phyloP scores from a whole-genome alignment of 169 alveolate genomes.

The Plasmodium vivax region DNA sequence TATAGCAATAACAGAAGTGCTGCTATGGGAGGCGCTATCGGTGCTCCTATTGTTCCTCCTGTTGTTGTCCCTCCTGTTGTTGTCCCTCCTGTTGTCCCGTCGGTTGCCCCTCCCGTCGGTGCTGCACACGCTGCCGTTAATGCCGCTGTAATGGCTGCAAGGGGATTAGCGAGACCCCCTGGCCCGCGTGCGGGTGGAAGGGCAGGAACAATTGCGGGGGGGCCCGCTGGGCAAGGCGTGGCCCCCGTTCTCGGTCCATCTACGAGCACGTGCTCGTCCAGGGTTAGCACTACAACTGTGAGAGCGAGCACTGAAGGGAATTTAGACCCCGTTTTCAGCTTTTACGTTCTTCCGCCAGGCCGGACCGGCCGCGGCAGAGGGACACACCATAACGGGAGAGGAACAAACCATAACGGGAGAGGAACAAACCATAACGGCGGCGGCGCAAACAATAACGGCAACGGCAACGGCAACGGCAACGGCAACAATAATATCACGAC shows the following conservation, averaged over 20 bases:
- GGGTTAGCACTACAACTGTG: background rate
- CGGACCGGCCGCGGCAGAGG: background rate
- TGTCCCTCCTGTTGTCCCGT: background rate
- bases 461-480: background rate
- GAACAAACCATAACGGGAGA: background rate
- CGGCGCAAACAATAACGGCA: background rate
- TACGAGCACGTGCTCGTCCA: background rate
- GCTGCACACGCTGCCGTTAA: background rate
- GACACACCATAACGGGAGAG: background rate
- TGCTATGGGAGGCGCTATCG: background rate
- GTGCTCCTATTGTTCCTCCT: background rate
- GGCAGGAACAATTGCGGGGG: background rate
- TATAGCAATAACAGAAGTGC: background rate
- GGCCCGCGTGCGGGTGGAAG: background rate
- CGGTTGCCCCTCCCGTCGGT: background rate
- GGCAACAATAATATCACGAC: constrained; percentile 5
- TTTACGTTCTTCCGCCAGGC: background rate
- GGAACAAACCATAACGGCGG: background rate
- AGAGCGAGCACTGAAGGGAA: background rate
- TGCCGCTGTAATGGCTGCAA: background rate
- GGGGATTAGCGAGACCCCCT: background rate
- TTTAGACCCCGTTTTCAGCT: background rate
- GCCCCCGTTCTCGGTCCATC: background rate
- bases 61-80: background rate
- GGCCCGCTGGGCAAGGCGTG: background rate